Evolutionary conservation across 768 basidiomycete species (phyloP).

Genomic region (Boletus tylopilopsis): DNA sequence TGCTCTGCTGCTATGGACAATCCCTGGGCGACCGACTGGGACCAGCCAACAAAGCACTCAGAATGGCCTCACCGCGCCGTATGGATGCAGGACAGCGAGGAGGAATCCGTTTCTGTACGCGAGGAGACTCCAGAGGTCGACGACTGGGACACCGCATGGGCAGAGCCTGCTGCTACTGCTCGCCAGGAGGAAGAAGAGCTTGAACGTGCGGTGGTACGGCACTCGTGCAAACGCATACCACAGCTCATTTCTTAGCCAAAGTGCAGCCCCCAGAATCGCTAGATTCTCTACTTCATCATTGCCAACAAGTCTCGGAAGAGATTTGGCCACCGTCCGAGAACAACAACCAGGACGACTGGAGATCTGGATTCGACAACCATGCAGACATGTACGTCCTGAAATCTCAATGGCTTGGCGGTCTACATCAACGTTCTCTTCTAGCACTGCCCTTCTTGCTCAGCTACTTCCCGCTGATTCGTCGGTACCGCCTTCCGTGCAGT

Average conservation of each 20-base stretch:
- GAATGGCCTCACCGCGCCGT: too few species aligned
- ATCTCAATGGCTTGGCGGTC: neutral
- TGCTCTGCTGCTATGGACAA: conserved; percentile 60
- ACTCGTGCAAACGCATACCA: conserved; percentile 10
- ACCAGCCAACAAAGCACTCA: neutral
- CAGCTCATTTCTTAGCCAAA: conserved; percentile 17
- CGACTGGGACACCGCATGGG: conserved; percentile 46
- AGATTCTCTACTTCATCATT: conserved; percentile 49
- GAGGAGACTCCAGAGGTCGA: neutral
- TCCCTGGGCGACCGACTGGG: conserved; percentile 58
- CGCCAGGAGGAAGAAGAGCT: conserved; percentile 53
- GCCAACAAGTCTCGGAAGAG: conserved; percentile 48
- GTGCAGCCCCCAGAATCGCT: conserved; percentile 67
- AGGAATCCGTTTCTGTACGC: neutral
- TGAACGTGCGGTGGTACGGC: conserved; percentile 62
- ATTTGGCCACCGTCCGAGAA: conserved; percentile 44
- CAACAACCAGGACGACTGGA: conserved; percentile 33
- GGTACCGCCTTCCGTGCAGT: conserved; percentile 47
- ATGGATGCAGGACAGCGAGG: conserved; percentile 33
- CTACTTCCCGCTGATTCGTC: conserved; percentile 50
- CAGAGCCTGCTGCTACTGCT: too few species aligned
- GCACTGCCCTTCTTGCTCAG: conserved; percentile 38
- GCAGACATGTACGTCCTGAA: conserved; percentile 52
- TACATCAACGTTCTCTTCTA: conserved; percentile 21
- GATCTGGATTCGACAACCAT: conserved; percentile 45